Conservation (phyloP, 2,329 filamentous ascomycete genomes). For the Scolecobasidium constrictum region DNA sequence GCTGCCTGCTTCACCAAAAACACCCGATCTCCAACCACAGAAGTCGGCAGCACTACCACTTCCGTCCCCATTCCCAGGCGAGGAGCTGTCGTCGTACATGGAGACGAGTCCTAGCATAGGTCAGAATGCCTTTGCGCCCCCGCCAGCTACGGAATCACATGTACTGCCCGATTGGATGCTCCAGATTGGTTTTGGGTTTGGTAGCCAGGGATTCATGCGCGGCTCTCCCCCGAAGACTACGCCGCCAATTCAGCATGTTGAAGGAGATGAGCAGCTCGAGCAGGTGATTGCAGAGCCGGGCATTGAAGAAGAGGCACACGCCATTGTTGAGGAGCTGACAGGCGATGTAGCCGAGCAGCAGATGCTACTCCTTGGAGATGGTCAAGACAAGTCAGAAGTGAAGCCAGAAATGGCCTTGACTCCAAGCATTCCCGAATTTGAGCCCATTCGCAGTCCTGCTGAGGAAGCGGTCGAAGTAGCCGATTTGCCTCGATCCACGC, state of each 20-base stretch:
- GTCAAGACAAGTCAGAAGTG: no score
- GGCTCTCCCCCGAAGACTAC: background rate
- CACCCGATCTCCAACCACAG: slow-evolving; percentile 20
- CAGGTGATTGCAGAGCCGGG: background rate
- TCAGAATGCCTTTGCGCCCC: background rate
- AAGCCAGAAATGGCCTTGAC: no score
- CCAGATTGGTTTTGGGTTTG: slow-evolving; percentile 9
- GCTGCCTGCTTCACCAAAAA: slow-evolving; percentile 14
- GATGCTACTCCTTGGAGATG: no score
- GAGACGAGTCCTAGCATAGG: background rate
- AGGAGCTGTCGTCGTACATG: slow-evolving; percentile 9
- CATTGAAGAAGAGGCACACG: background rate
- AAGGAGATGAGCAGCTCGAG: background rate
- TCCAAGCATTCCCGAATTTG: no score
- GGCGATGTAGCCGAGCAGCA: background rate
- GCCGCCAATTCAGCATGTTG: background rate
- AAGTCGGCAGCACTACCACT: slow-evolving; percentile 18
- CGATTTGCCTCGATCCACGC: no score
- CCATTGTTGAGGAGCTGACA: no score
- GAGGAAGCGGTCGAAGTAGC: no score
- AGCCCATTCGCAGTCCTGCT: no score
- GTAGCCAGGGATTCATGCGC: slow-evolving; percentile 1
- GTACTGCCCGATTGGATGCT: slow-evolving; percentile 1
- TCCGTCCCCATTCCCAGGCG: slow-evolving; percentile 22
- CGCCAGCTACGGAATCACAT: background rate